phyloP scores from a whole-genome alignment of 140 eudicot genomes.

The Cichorium intybus region DNA sequence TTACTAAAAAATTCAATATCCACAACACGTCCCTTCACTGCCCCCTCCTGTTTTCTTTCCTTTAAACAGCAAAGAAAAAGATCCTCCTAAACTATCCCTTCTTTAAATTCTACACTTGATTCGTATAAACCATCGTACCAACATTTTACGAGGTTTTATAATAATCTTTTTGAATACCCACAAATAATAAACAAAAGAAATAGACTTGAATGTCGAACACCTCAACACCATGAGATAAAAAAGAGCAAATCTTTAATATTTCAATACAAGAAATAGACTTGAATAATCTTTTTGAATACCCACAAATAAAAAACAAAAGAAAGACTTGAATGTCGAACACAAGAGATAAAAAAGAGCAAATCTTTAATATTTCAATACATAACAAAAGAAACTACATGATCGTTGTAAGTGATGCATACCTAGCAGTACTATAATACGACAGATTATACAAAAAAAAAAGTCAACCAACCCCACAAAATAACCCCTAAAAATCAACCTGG shows the following conservation, averaged over 20 bases:
- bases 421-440: constrained; percentile 11
- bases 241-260: no score
- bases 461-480: not conserved
- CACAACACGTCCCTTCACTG: constrained; percentile 23
- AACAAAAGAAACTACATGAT: constrained; percentile 20
- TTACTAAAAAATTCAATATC: not conserved
- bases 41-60: not conserved
- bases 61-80: constrained; percentile 15
- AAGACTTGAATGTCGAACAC: not conserved
- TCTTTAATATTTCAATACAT: not conserved
- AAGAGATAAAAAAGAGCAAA: not conserved
- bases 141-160: no score
- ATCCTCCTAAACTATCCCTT: not conserved
- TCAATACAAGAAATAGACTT: no score
- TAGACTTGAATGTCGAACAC: no score
- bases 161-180: no score
- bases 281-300: not conserved
- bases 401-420: constrained; percentile 43
- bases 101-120: not conserved
- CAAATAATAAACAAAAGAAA: no score
- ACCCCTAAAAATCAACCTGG: constrained; percentile 22
- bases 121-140: constrained; percentile 3
- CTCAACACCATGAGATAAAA: no score
- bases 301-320: not conserved
- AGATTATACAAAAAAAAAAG: not conserved